Base-by-base conservation (phyloP, 1,139 yeast genomes). In the Pichia kudriavzevii region DNA sequence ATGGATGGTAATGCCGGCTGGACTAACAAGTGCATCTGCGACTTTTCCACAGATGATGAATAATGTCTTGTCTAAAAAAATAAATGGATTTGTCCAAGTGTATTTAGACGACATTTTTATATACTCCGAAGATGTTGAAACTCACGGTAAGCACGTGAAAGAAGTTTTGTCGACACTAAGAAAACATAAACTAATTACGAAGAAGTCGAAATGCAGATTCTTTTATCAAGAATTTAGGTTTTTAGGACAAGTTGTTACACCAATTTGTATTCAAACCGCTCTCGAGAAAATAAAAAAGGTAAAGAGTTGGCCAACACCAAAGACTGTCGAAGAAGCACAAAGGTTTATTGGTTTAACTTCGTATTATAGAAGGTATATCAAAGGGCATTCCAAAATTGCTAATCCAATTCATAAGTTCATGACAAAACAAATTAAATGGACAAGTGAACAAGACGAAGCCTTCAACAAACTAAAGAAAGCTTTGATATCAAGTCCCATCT, bases 1-100 rank as follows among this genome's bases (percentile, higher is more conserved):
- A 31, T 52, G 31, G 31, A 25, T 16, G 1, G 49, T 43, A 4
- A 45, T 51, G 49, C 53, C 49, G 2, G 48, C 49, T 26, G 49
- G 50, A 9, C 32, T 45, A 8, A 27, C 38, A 16, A 42, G 38
- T 18, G 50, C 45, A 13, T 42, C 41, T 4, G 33, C 38, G 4
- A 30, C 41, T 3, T 41, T 41, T 22, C 44, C 40, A 19, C 11
- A 16, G 10, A 22, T 32, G 19, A 42, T 40, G 38, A 37, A 42
- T 52, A 43, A 30, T 15, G 46, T 18, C 7, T 24, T 34, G 49
- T 15, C 11, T 13, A 12, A 15, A 7, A 16, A 39, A 47, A 17
- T 25, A 39, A 16, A 43, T 46, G 41, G 56, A 54, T n/a, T n/a
- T n/a, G n/a, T n/a, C n/a, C n/a, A n/a, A n/a, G n/a, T n/a, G n/a